A percentile compares a stretch with the other conserved stretches of the same genome.
Conservation (phyloP, 2,329 filamentous ascomycete genomes). For the Zasmidium cellare region DNA sequence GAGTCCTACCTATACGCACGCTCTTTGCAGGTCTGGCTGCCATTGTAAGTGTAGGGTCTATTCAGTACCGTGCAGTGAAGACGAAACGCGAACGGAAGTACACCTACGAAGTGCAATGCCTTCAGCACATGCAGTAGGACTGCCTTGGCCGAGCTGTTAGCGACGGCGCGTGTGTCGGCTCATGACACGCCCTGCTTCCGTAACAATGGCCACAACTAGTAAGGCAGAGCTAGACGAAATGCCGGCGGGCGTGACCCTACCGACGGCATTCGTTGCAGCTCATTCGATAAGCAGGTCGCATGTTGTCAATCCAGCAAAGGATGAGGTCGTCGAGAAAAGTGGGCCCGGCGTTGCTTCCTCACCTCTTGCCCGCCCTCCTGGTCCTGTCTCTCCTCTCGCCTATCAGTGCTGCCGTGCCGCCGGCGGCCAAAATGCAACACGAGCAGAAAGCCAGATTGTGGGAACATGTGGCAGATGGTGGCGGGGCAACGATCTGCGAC, state of each 20-base stretch:
- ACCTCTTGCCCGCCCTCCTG: background rate
- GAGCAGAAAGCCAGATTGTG: background rate
- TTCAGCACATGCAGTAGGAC: background rate
- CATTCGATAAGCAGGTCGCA: background rate
- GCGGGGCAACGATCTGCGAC: background rate
- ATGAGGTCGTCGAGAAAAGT: background rate
- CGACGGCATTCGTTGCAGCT: background rate
- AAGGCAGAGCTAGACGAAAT: background rate
- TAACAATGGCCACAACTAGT: background rate
- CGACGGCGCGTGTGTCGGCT: slow-evolving; percentile 6
- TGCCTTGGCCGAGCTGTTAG: slow-evolving; percentile 7
- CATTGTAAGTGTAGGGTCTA: background rate
- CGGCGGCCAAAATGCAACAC: background rate
- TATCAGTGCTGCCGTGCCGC: background rate
- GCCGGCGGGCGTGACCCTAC: background rate
- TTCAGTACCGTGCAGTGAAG: background rate
- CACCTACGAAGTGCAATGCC: background rate
- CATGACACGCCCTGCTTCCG: background rate
- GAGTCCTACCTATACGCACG: slow-evolving; percentile 34
- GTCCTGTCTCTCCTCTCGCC: background rate
- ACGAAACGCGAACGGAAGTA: background rate
- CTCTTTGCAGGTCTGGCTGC: slow-evolving; percentile 16
- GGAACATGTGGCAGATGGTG: background rate
- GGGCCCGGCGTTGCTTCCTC: background rate
- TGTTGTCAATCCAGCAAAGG: background rate